Conservation (phyloP, 179 eudicot species). For the Amaranthus tricolor region DNA sequence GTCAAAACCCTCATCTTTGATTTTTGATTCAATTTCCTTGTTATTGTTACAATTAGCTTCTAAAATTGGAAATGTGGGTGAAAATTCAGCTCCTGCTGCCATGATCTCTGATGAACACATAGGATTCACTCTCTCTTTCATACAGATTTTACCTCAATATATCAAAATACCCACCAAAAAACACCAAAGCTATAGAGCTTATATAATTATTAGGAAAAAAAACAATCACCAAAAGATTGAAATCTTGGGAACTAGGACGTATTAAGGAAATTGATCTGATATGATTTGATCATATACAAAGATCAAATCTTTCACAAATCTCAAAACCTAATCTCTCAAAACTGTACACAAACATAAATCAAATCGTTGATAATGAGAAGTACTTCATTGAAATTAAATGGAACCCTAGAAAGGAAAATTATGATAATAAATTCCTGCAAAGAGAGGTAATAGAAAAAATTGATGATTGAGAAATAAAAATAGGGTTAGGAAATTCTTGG, state of each 20-base stretch:
- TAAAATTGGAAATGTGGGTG: slow-evolving; percentile 44
- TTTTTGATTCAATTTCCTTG: slow-evolving; percentile 30
- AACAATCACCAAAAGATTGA: too few relatives aligned
- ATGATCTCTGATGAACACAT: slow-evolving; percentile 32
- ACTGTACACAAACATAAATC: not conserved
- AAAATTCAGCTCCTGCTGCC: slow-evolving; percentile 68
- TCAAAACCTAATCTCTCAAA: slow-evolving; percentile 1
- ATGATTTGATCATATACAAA: not conserved
- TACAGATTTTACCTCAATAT: not conserved
- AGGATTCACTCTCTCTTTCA: slow-evolving; percentile 1
- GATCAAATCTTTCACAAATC: slow-evolving; percentile 11
- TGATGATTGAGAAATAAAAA: slow-evolving; percentile 17
- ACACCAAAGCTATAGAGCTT: not conserved
- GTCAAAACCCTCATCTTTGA: slow-evolving; percentile 43
- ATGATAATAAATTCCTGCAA: not conserved
- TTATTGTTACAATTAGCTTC: slow-evolving; percentile 44
- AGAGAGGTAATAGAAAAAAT: not conserved
- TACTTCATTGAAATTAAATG: slow-evolving; percentile 7
- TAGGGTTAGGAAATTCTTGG: slow-evolving; percentile 5
- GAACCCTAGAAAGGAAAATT: slow-evolving; percentile 24
- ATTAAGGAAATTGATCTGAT: not conserved
- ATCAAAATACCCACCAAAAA: not conserved
- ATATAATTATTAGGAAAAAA: too few relatives aligned
- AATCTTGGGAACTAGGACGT: too few relatives aligned
- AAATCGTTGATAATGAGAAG: too few relatives aligned